Conservation (phyloP, 2,329 filamentous ascomycete genomes). For the Trichoderma sp. region DNA sequence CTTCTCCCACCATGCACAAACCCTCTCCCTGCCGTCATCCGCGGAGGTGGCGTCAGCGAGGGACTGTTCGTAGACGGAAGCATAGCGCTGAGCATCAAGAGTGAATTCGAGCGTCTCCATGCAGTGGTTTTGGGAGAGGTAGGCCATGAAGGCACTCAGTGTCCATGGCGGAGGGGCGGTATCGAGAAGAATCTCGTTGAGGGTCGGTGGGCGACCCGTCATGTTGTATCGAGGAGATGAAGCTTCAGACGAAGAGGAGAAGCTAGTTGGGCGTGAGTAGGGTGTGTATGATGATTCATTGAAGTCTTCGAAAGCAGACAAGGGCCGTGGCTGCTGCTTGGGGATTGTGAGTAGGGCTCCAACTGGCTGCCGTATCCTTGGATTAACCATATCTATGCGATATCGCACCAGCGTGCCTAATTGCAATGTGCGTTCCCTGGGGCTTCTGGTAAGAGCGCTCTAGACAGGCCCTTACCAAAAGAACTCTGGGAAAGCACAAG, state of each 20-base stretch:
- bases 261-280: constrained; percentile 52
- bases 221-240: constrained; percentile 37
- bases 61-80: constrained; percentile 55
- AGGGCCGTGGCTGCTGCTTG: constrained; percentile 46
- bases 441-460: constrained; percentile 6
- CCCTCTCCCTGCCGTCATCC: constrained; percentile 58
- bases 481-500: not conserved
- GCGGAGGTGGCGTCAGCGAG: constrained; percentile 41
- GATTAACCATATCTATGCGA: constrained; percentile 45
- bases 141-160: constrained; percentile 90
- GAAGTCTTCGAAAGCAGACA: constrained; percentile 49
- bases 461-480: constrained; percentile 3
- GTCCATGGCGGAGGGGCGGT: constrained; percentile 86
- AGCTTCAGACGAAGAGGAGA: constrained; percentile 47
- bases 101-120: constrained; percentile 96
- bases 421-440: not conserved
- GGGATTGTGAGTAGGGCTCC: constrained; percentile 46
- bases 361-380: constrained; percentile 48
- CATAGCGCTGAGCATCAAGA: constrained; percentile 87
- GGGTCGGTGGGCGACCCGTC: constrained; percentile 58
- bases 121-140: constrained; percentile 95
- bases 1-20: constrained; percentile 82
- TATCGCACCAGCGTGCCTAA: not conserved
- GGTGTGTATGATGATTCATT: constrained; percentile 44
- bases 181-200: constrained; percentile 87